phyloP scores from a whole-genome alignment of 73 alveolate species.

The Stentor coeruleus region DNA sequence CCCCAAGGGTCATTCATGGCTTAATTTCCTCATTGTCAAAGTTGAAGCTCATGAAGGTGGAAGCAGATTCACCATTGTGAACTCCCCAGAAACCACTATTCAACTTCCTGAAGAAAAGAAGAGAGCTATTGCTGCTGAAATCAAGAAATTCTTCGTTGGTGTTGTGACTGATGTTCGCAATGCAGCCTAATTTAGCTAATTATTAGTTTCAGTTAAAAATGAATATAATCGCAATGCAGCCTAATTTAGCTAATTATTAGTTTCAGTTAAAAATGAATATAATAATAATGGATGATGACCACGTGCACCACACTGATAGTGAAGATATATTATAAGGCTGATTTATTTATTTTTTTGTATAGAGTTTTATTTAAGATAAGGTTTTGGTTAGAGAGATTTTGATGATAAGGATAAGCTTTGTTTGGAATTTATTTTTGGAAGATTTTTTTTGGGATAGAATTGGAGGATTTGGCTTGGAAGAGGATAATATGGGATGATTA shows the following conservation, averaged over 20 bases:
- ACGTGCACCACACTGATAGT: conserved; percentile 6
- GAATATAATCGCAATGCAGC: neutral
- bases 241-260: neutral
- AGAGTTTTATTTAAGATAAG: too few relatives aligned
- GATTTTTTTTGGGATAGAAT: too few relatives aligned
- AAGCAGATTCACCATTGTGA: neutral
- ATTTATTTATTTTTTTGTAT: too few relatives aligned
- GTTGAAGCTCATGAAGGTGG: neutral
- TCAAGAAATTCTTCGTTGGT: neutral
- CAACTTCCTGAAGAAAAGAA: neutral
- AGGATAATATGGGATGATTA: too few relatives aligned
- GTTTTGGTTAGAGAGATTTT: too few relatives aligned
- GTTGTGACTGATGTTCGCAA: neutral
- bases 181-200: conserved; percentile 5
- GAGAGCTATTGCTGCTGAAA: neutral
- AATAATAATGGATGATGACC: neutral
- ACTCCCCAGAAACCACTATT: neutral
- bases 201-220: too few relatives aligned
- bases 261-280: too few relatives aligned
- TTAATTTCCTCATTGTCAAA: neutral
- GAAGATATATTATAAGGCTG: too few relatives aligned
- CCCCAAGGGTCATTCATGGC: neutral
- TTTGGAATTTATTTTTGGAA: too few relatives aligned
- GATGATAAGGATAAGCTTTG: too few relatives aligned
- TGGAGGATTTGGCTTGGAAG: too few relatives aligned